These are phyloP conservation scores for Colletotrichum musae DNA, from an alignment of 2,329 filamentous ascomycete species.

Conservation along the genomic window DNA sequence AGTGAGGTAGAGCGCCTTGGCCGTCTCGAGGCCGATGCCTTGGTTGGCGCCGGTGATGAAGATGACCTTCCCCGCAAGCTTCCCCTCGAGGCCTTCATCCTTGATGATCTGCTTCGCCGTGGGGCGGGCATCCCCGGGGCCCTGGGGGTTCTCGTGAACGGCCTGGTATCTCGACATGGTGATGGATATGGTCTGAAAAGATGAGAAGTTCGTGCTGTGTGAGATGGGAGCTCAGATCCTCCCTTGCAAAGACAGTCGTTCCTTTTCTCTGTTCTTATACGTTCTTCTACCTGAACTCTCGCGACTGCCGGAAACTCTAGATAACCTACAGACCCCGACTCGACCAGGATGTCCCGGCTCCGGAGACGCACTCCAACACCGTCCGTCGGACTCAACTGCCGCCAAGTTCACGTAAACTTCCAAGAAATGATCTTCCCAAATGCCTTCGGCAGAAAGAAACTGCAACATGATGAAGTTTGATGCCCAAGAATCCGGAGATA, in stretches of 20 bases:
- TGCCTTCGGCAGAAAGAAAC: too few species aligned
- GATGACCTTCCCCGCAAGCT: conserved; percentile 51
- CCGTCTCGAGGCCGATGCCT: conserved; percentile 56
- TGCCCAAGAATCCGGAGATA: background rate
- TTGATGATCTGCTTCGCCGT: conserved; percentile 39
- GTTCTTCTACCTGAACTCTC: background rate
- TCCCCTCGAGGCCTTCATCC: conserved; percentile 28
- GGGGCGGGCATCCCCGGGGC: conserved; percentile 39
- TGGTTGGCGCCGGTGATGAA: conserved; percentile 55
- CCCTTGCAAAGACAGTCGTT: too few species aligned
- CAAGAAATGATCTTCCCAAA: too few species aligned
- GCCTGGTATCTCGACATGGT: conserved; percentile 14
- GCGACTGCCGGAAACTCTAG: background rate
- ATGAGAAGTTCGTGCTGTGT: background rate
- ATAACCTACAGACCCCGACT: background rate
- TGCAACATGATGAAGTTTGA: too few species aligned
- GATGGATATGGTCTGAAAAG: background rate
- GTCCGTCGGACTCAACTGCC: background rate
- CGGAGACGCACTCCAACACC: background rate
- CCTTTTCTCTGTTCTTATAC: too few species aligned
- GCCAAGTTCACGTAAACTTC: background rate
- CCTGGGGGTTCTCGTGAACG: conserved; percentile 17
- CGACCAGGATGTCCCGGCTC: background rate
- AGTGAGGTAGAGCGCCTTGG: conserved; percentile 52
- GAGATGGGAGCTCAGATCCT: too few species aligned